Evolutionary conservation across 139 green algal species (phyloP), one percentile per base, ranked within the genome.

Genomic region (Chlamydomonas asymmetrica): DNA sequence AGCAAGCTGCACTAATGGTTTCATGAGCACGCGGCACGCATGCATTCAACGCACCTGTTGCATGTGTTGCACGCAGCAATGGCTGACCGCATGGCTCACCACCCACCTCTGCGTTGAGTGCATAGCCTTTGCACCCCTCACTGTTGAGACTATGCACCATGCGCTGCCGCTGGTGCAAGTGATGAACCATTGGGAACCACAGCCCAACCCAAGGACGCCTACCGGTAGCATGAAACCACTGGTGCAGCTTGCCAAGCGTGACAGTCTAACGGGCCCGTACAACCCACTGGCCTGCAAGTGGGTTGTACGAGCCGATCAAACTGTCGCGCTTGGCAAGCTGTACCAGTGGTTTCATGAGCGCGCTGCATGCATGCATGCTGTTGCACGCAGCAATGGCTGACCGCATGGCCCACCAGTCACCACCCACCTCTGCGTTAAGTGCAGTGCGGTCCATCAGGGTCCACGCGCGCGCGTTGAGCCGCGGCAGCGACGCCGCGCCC

Each of bases 1-100:
- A 25, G 22, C 60, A 38, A 80, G 40, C 50, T 49, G 39, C 52
- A 68, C 40, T 31, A 29, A 23, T 39, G 59, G 67, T 62, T 50
- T 54, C 32, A n/a, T n/a, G n/a, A n/a, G n/a, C n/a, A n/a, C n/a
- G n/a, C n/a, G n/a, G n/a, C n/a, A n/a, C n/a, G n/a, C n/a, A n/a
- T n/a, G n/a, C n/a, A n/a, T n/a, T 29, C 22, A n/a, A n/a, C n/a
- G n/a, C n/a, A n/a, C n/a, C n/a, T n/a, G n/a, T n/a, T n/a, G n/a
- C n/a, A n/a, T n/a, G n/a, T 10, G 20, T 22, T 8, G 57, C 38
- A 38, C 41, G n/a, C 32, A 52, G 29, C 27, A 64, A 64, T 29
- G 43, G 29, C 23, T 54, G 2, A 27, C 57, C 52, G 4, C 64
- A 27, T 13, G 39, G 6, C 0, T 32, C 31, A 31, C 45, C 68